phyloP scores from a whole-genome alignment of 2,329 filamentous ascomycete species.

The Aspergillus flavus region DNA sequence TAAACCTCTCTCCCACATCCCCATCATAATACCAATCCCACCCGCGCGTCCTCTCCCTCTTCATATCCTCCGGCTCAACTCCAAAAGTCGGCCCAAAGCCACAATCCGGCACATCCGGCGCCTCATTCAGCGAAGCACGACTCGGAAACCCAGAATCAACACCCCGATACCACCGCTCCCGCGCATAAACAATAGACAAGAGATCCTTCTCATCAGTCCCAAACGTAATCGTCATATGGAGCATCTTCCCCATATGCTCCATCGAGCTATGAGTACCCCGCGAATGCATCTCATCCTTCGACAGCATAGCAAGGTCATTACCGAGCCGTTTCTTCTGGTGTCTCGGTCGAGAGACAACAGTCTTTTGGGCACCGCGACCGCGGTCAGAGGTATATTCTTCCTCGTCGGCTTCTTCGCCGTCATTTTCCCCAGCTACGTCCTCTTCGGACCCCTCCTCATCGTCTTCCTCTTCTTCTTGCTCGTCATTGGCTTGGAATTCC shows the following conservation, averaged over 20 bases:
- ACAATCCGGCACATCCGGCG: slow-evolving; percentile 34
- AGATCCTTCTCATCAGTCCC: slow-evolving; percentile 55
- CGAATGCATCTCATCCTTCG: slow-evolving; percentile 34
- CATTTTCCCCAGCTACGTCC: slow-evolving; percentile 13
- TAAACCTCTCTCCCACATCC: slow-evolving; percentile 46
- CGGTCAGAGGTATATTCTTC: slow-evolving; percentile 7
- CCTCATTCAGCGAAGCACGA: slow-evolving; percentile 39
- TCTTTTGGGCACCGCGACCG: slow-evolving; percentile 12
- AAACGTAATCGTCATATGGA: slow-evolving; percentile 53
- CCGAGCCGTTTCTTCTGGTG: slow-evolving; percentile 18
- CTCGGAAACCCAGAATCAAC: slow-evolving; percentile 56
- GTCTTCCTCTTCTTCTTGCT: slow-evolving; percentile 24
- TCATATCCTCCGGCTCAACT: slow-evolving; percentile 41
- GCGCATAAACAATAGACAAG: slow-evolving; percentile 49
- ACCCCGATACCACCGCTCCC: slow-evolving; percentile 52
- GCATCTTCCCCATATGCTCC: slow-evolving; percentile 44
- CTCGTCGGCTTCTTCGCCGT: slow-evolving; percentile 14
- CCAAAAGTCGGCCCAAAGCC: slow-evolving; percentile 49
- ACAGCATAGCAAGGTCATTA: slow-evolving; percentile 23
- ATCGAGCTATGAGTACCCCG: slow-evolving; percentile 40
- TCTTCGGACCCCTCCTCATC: slow-evolving; percentile 17
- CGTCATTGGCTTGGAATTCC: slow-evolving; percentile 34
- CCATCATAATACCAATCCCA: slow-evolving; percentile 58
- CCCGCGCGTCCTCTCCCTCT: slow-evolving; percentile 48
- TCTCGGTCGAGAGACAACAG: slow-evolving; percentile 5